Base-by-base conservation (phyloP, 495 filamentous ascomycete species). In the Tuber indicum region DNA sequence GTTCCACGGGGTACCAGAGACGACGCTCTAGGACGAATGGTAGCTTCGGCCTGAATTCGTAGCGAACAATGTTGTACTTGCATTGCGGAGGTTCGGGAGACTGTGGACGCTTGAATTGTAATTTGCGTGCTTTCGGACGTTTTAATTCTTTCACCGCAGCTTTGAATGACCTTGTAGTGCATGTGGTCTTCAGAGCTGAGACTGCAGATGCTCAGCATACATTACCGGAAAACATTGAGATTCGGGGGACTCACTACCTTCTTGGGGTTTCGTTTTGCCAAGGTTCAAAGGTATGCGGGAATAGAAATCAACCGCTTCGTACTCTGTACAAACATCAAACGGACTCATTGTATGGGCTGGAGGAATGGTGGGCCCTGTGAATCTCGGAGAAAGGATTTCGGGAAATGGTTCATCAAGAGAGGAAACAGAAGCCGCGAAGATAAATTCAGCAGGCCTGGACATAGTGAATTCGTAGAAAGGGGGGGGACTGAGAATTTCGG, bases 31-130 rank as follows among this genome's bases (percentile, higher is more conserved):
- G 52, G 12, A 1, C n/a, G 52, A 62, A 62, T 4, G 10, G n/a
- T n/a, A 62, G 16, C 12, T 12, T 32, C 1, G 52, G 52, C n/a
- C 10, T 32, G 0, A 62, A 62, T 62, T 62, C 52, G 2, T 62
- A 62, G 52, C 52, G 52, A 32, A 62, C 26, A 32, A 62, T 62
- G 2, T 32, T 3, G 16, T 4, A 1, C n/a, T 62, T 32, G n/a
- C 10, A 9, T 32, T 16, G 9, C n/a, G 0, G 10, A 0, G n/a
- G n/a, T n/a, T 62, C 1, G 52, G n/a, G 6, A 10, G 10, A n/a
- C 0, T 0, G 7, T 16, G 52, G n/a, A 3, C 26, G 3, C 3
- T 16, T 32, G 0, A 10, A 0, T 3, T 14, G n/a, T 6, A 10
- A 12, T 16, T 32, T 62, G 0, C n/a, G 26, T 3, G 1, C 49